Evolutionary conservation across 768 basidiomycete species (phyloP), one percentile per base, ranked within the genome.

Genomic region (Phylloporus arenicola): DNA sequence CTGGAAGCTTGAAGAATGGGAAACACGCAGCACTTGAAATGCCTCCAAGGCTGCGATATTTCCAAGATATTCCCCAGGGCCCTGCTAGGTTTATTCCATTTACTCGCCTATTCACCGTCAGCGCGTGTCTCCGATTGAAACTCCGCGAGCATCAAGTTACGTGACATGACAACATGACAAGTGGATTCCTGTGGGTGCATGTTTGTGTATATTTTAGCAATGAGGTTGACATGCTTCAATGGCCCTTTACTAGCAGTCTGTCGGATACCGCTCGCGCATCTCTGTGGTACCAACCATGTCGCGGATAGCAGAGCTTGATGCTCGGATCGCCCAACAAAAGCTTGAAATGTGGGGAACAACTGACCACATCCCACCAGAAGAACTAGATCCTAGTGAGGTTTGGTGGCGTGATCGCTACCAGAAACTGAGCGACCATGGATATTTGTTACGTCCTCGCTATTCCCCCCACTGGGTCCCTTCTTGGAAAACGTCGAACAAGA

Each of bases 121-220:
- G 51, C 53, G 50, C 43, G 34, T 38, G 29, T 20, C 31, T 47
- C 50, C 50, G 42, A 44, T 44, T 38, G 20, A 41, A 43, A 8
- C 27, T 14, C 48, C 34, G 51, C 47, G 54, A 46, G 17, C 13
- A n/a, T 17, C 17, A 16, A 17, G 12, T 3, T 43, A n/a, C 31
- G 4, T 24, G 24, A 24, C 6, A 24, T 24, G 24, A 24, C 24
- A 24, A n/a, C n/a, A n/a, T 24, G 24, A 24, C 24, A 24, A 3
- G 24, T 24, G 24, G 19, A 40, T 29, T 0, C 8, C 5, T 43
- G 48, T 58, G 31, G 52, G 44, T 38, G 39, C 44, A 20, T 51
- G 6, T 59, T 57, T 55, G 38, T 48, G n/a, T n/a, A 13, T 52
- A 22, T 58, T 37, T 58, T 54, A 50, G 27, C 52, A 51, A n/a